Percentiles rank a stretch among this genome's conserved stretches.
These are phyloP conservation scores for Pyricularia grisea DNA, from an alignment of 2,329 filamentous ascomycete genomes.

Conservation along the genomic window DNA sequence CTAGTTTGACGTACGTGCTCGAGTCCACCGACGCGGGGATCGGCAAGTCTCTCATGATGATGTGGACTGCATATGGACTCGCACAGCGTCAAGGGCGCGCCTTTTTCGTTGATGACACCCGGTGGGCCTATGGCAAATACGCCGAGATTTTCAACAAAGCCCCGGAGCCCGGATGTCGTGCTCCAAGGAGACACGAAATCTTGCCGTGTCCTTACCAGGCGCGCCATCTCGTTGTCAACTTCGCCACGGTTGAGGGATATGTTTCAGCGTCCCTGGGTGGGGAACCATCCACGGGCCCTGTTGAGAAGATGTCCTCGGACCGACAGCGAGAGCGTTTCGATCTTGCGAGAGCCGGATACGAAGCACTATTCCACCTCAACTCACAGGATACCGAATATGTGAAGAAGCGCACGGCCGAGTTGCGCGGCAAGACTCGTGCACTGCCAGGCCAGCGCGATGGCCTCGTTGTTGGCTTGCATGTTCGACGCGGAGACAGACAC, in stretches of 20 bases:
- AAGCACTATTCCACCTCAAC: constrained; percentile 63
- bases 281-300: neutral
- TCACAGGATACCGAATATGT: constrained; percentile 59
- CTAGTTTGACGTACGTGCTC: constrained; percentile 67
- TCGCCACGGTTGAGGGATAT: constrained; percentile 53
- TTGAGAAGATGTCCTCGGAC: constrained; percentile 11
- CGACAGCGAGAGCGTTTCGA: constrained; percentile 51
- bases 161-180: constrained; percentile 54
- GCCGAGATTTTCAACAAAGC: constrained; percentile 61
- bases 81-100: constrained; percentile 63
- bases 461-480: constrained; percentile 60
- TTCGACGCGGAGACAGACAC: constrained; percentile 71
- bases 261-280: constrained; percentile 39
- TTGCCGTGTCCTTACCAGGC: constrained; percentile 72
- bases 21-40: constrained; percentile 68
- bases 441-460: constrained; percentile 32
- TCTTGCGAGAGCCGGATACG: constrained; percentile 60
- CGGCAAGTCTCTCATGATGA: constrained; percentile 63
- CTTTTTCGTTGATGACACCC: constrained; percentile 79
- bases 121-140: constrained; percentile 75
- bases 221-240: constrained; percentile 64
- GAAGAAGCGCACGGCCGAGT: constrained; percentile 42
- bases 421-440: constrained; percentile 37
- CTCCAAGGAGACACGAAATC: constrained; percentile 66
- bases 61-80: constrained; percentile 79